Conservation (phyloP, 2,329 filamentous ascomycete genomes). For the Claviceps cyperi region DNA sequence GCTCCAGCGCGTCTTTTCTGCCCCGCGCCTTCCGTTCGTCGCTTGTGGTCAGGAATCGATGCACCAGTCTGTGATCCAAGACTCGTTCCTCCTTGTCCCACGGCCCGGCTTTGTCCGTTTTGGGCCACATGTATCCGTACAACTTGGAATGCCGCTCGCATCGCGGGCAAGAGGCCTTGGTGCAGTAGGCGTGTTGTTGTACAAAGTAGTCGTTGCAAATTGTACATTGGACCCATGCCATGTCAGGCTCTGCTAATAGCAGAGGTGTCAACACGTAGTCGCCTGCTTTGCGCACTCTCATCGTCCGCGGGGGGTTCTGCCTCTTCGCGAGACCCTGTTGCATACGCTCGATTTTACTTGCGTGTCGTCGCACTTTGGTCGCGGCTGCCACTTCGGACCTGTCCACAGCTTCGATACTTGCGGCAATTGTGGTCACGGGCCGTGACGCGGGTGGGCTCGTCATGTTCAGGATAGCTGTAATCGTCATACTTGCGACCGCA, state of each 20-base stretch:
- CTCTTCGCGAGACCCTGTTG: constrained; percentile 17
- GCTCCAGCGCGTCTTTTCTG: constrained; percentile 16
- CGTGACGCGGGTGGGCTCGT: constrained; percentile 9
- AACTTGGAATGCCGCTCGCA: constrained; percentile 93
- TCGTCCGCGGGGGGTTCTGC: constrained; percentile 18
- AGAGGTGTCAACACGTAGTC: constrained; percentile 73
- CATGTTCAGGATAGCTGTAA: constrained; percentile 19
- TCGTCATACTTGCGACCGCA: constrained; percentile 17
- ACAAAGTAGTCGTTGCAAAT: constrained; percentile 75
- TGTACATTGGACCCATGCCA: constrained; percentile 78
- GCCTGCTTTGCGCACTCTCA: constrained; percentile 42
- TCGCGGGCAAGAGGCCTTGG: constrained; percentile 70
- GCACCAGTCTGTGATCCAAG: constrained; percentile 73
- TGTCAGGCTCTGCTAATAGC: constrained; percentile 59
- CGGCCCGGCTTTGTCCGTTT: constrained; percentile 69
- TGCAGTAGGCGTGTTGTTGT: constrained; percentile 77
- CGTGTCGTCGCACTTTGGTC: constrained; percentile 5
- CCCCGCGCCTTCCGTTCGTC: constrained; percentile 48
- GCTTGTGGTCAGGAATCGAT: constrained; percentile 63
- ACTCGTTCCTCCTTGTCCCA: constrained; percentile 58
- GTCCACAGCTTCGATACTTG: constrained; percentile 15
- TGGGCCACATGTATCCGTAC: constrained; percentile 92
- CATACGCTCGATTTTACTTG: constrained; percentile 17
- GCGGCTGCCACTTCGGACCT: constrained; percentile 2
- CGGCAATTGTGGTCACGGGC: constrained; percentile 9